Evolutionary conservation across 2,329 filamentous ascomycete species (phyloP).

Genomic region (Fusarium virguliforme): DNA sequence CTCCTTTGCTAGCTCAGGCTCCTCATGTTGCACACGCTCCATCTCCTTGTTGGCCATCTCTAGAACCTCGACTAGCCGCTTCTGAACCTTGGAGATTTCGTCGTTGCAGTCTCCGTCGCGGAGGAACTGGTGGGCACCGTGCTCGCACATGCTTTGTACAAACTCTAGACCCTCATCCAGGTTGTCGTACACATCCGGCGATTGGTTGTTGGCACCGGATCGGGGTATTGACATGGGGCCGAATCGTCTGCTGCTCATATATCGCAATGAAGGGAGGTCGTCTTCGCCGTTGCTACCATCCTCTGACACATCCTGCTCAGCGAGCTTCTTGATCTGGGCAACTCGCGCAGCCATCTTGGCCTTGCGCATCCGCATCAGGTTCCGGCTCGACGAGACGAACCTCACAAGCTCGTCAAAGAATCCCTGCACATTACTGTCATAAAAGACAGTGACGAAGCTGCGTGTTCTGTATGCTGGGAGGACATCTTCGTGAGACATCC

Average conservation of each 20-base stretch:
- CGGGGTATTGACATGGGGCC: too few relatives aligned
- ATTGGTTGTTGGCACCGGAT: constrained; percentile 49
- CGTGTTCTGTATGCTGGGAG: constrained; percentile 75
- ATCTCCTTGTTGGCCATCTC: constrained; percentile 74
- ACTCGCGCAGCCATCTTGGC: constrained; percentile 68
- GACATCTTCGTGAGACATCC: too few relatives aligned
- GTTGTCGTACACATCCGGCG: constrained; percentile 76
- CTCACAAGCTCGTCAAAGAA: constrained; percentile 88
- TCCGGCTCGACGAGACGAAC: constrained; percentile 84
- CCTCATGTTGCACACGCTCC: constrained; percentile 69
- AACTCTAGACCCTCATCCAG: constrained; percentile 85
- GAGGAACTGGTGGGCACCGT: constrained; percentile 90
- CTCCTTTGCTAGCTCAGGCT: constrained; percentile 62
- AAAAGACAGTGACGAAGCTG: constrained; percentile 53
- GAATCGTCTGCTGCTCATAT: too few relatives aligned
- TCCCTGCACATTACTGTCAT: constrained; percentile 89
- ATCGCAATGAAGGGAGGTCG: too few relatives aligned
- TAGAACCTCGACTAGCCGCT: constrained; percentile 71
- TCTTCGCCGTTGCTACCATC: constrained; percentile 61
- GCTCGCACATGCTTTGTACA: constrained; percentile 86
- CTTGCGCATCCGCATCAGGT: constrained; percentile 80
- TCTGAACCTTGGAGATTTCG: too few relatives aligned
- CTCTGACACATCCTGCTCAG: constrained; percentile 71
- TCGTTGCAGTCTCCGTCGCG: constrained; percentile 77
- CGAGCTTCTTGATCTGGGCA: constrained; percentile 74